Base-by-base conservation (phyloP, 2,329 filamentous ascomycete genomes). In the Achaetomium macrosporum region DNA sequence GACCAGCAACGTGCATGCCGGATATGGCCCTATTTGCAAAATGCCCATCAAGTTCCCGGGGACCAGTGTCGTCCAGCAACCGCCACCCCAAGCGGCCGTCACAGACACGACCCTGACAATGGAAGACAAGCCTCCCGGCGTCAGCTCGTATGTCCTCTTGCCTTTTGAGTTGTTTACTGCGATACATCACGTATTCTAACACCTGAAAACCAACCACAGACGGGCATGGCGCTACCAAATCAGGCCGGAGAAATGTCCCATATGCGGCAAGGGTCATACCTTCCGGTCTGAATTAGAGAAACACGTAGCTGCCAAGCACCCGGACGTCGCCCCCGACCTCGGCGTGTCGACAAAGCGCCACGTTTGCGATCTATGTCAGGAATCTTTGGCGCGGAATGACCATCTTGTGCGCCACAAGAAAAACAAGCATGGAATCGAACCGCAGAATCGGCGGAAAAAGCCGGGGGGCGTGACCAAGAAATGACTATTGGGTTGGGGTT, bases 301-400 rank as follows among this genome's bases (percentile, higher is more conserved):
- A 19, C 54, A 56, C 43, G 40, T 56, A 8, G 12, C n/a, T 5
- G 20, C 46, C 39, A 45, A n/a, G 5, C 54, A 54, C 36, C 20
- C 6, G 5, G 30, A 56, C 11, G 4, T 17, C n/a, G 49, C 41
- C 12, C 29, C 20, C 5, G 1, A 12, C 11, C 4, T 40, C 16
- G 16, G n/a, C 7, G 17, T 53, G n/a, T 30, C 46, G 3, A 20
- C 10, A 1, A 1, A 33, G 19, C 25, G 30, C 3, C 16, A 33
- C 11, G 0, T 31, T 10, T 55, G 50, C 40, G 10, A 15, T 6
- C 42, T 33, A 40, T 54, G 51, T 8, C 7, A 5, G 5, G 16
- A 2, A 12, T 29, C 30, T 2, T 55, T n/a, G 39, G 20, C 45
- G 12, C 39, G 53, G 16, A 25, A 19, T 10, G 49, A 53, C 15